A percentile compares a stretch with the other conserved stretches of the same genome.
Evolutionary conservation across 1,284 basidiomycete genomes (phyloP).

Genomic region (Meira miltonrushii): DNA sequence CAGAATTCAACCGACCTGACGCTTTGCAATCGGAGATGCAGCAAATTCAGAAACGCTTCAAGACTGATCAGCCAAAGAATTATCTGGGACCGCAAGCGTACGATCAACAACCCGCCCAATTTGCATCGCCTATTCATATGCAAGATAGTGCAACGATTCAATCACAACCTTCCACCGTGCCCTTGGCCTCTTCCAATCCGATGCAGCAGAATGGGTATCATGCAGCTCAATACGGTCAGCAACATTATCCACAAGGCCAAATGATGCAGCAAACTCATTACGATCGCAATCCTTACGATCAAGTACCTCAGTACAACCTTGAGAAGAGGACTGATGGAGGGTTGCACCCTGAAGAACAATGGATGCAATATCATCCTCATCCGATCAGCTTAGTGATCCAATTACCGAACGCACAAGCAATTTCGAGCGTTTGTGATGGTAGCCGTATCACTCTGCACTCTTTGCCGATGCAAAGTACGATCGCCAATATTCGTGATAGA

Average conservation of each 20-base stretch:
- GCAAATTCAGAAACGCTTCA: constrained; percentile 24
- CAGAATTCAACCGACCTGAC: constrained; percentile 17
- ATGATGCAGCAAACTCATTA: background rate
- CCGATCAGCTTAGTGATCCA: constrained; percentile 30
- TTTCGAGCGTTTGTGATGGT: constrained; percentile 30
- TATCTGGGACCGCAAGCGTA: constrained; percentile 28
- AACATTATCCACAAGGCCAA: background rate
- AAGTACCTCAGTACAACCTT: constrained; percentile 5
- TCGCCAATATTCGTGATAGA: constrained; percentile 32
- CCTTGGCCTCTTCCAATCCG: background rate
- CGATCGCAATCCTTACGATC: background rate
- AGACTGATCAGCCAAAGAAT: constrained; percentile 14
- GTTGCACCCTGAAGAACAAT: constrained; percentile 33
- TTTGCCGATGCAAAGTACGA: constrained; percentile 22
- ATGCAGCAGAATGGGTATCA: background rate
- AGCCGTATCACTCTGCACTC: constrained; percentile 26
- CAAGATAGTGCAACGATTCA: background rate
- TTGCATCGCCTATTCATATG: background rate
- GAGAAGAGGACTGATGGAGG: constrained; percentile 7
- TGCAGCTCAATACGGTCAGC: constrained; percentile 3
- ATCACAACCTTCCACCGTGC: background rate
- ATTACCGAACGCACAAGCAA: constrained; percentile 22
- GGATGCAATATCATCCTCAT: constrained; percentile 34
- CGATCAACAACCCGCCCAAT: background rate
- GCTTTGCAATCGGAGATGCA: constrained; percentile 31